Conservation (phyloP, 495 filamentous ascomycete genomes). For the Beverwykella pulmonaria region DNA sequence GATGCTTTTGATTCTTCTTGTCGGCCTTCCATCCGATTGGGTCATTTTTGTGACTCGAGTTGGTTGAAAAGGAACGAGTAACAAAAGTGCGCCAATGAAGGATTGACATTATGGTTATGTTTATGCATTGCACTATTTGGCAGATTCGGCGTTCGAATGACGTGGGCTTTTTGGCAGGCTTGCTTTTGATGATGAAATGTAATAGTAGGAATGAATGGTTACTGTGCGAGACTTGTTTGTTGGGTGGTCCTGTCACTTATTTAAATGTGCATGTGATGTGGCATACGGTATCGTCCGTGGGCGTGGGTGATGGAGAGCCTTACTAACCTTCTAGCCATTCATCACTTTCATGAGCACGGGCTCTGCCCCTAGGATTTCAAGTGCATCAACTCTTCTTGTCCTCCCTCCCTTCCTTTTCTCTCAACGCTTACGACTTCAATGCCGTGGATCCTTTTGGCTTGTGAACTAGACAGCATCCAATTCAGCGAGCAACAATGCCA, state of each 20-base stretch:
- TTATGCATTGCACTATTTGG: neutral
- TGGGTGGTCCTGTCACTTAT: neutral
- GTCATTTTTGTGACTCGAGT: neutral
- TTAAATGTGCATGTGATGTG: neutral
- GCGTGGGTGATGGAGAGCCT: no score
- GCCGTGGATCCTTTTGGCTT: no score
- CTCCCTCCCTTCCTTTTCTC: no score
- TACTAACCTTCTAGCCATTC: no score
- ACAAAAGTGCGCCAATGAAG: neutral
- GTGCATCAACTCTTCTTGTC: no score
- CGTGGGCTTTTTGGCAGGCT: neutral
- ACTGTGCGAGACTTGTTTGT: neutral
- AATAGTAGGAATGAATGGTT: conserved; percentile 7
- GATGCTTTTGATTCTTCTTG: neutral
- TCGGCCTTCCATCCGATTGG: neutral
- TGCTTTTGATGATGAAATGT: neutral
- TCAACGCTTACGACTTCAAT: no score
- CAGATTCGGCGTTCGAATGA: neutral
- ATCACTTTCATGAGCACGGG: no score
- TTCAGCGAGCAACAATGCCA: no score
- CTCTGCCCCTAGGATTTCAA: no score
- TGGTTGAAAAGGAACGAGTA: neutral
- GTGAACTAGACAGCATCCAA: no score
- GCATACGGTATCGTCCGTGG: no score
- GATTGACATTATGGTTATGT: neutral